Percentiles rank a stretch among this genome's conserved stretches.
phyloP scores from a whole-genome alignment of 176 grass and related monocot genomes.

The Oryza meyeriana region DNA sequence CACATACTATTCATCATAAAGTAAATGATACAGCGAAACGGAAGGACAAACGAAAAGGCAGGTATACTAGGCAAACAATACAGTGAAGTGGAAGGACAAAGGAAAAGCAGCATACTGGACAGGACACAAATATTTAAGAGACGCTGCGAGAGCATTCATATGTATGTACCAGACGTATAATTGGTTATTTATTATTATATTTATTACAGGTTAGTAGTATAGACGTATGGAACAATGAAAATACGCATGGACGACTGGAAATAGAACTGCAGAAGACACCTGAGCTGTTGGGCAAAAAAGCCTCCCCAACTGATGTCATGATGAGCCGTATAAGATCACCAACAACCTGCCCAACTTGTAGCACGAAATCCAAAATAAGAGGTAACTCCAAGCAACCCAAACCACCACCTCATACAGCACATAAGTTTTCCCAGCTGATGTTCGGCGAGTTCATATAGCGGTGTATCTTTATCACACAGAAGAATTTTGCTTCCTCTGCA shows the following conservation, averaged over 20 bases:
- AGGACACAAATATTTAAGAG: conserved; percentile 29
- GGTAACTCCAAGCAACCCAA: conserved; percentile 39
- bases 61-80: conserved; percentile 7
- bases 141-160: background rate
- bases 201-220: conserved; percentile 15
- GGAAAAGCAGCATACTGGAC: conserved; percentile 31
- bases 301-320: conserved; percentile 28
- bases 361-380: conserved; percentile 47
- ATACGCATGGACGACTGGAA: conserved; percentile 1
- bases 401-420: conserved; percentile 45
- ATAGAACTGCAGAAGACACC: conserved; percentile 23
- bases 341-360: conserved; percentile 39
- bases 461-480: conserved; percentile 44
- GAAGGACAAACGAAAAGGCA: conserved; percentile 1
- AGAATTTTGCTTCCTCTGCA: conserved; percentile 42
- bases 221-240: background rate
- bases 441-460: conserved; percentile 28
- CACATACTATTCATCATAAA: background rate
- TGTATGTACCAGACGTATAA: background rate
- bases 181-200: background rate
- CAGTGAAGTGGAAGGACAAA: conserved; percentile 4
- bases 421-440: conserved; percentile 35
- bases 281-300: conserved; percentile 50
- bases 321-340: background rate
- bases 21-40: background rate